phyloP scores from a whole-genome alignment of 495 filamentous ascomycete species.

The Melanomma pulvis-pyrius region DNA sequence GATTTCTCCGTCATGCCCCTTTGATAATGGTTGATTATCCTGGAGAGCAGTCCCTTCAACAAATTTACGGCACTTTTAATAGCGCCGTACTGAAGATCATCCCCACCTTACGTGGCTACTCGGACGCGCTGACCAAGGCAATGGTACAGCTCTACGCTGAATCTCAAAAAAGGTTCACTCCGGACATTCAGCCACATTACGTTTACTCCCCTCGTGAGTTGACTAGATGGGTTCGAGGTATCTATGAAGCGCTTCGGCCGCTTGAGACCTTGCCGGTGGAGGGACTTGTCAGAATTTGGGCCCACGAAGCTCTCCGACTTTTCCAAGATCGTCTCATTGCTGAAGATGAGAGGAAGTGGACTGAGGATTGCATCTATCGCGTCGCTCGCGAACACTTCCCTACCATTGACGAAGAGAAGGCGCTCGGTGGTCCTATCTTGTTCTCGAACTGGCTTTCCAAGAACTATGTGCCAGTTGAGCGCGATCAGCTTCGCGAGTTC shows the following conservation, averaged over 20 bases:
- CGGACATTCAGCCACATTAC: conserved; percentile 96
- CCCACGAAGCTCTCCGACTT: conserved; percentile 90
- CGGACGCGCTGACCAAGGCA: conserved; percentile 90
- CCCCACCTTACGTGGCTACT: conserved; percentile 89
- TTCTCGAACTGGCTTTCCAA: conserved; percentile 99
- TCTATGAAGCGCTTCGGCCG: conserved; percentile 95
- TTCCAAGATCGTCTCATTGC: conserved; percentile 95
- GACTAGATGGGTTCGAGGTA: conserved; percentile 92
- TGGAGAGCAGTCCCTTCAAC: conserved; percentile 86
- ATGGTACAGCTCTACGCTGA: conserved; percentile 98
- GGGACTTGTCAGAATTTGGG: conserved; percentile 95
- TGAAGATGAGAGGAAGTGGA: conserved; percentile 96
- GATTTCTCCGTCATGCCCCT: conserved; percentile 93
- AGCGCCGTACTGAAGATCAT: conserved; percentile 94
- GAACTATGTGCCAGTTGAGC: conserved; percentile 94
- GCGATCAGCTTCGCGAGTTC: conserved; percentile 90
- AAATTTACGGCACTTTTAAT: conserved; percentile 99
- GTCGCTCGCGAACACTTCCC: conserved; percentile 93
- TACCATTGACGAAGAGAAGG: conserved; percentile 81
- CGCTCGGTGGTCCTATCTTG: conserved; percentile 89
- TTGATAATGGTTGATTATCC: conserved; percentile 99
- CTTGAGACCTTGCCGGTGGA: conserved; percentile 85
- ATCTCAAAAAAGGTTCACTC: conserved; percentile 89
- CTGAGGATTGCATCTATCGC: conserved; percentile 75
- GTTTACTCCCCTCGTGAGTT: conserved; percentile 98